Evolutionary conservation across 495 filamentous ascomycete genomes (phyloP), one percentile per base, ranked within the genome.

Genomic region (Stereocaulon alpinum): DNA sequence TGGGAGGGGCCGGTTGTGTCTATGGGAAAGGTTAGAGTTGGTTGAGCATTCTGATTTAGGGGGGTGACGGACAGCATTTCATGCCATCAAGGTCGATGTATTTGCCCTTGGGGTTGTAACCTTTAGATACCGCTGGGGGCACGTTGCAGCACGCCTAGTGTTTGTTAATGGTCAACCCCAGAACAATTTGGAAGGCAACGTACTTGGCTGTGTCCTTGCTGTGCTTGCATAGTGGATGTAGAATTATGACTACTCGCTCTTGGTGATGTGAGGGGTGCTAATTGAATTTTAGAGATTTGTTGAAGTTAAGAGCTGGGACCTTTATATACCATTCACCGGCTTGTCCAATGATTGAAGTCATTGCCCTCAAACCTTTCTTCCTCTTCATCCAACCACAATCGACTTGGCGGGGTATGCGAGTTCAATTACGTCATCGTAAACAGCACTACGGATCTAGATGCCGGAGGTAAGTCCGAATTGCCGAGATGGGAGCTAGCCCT

Each of bases 11-110:
- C 79, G 20, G 76, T 81, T 15, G 77, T 72, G 60, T 82, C 79
- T 82, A 3, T 24, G 56, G 40, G 17, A 42, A 10, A 5, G 6
- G 49, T 52, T 37, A 52, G 49, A 24, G 24, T 24, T 24, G 24
- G 24, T 24, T 24, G 24, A 24, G 24, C 24, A 24, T 24, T 24
- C 24, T 3, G 3, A 1, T 24, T 3, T 24, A 24, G 9, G 56
- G 20, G 45, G n/a, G 20, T 18, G 17, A 65, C 75, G 22, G 70
- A 85, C 82, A 86, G 49, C 80, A 83, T 71, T 84, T 81, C 66
- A 82, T 58, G 62, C 82, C 81, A 71, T 78, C 61, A 68, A 83
- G 72, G 44, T 75, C 79, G 64, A 81, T 77, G 66, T 82, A 86
- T 66, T 76, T 71, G 55, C 82, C 82, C 68, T 85, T 86, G 62